Evolutionary conservation across 306 rosid species (phyloP).

Genomic region (Leucaena leucocephala): DNA sequence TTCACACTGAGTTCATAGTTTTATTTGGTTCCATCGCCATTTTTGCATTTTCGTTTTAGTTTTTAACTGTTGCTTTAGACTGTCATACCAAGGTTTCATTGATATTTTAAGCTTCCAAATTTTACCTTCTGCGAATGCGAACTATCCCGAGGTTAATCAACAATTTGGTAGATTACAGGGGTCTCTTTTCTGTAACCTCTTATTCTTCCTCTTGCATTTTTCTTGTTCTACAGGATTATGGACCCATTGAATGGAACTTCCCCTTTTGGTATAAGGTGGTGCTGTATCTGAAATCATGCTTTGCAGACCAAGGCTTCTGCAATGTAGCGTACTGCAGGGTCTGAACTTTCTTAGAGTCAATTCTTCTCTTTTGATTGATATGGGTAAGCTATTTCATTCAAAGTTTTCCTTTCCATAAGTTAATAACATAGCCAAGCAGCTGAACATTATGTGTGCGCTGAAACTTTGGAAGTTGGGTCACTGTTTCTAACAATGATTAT

Average conservation of each 20-base stretch:
- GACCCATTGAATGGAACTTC: constrained; percentile 3
- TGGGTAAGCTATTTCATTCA: constrained; percentile 15
- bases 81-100: background rate
- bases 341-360: constrained; percentile 19
- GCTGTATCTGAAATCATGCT: constrained; percentile 22
- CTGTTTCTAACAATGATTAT: background rate
- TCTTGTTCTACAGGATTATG: background rate
- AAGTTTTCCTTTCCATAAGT: background rate
- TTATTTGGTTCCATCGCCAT: background rate
- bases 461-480: background rate
- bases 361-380: constrained; percentile 24
- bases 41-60: background rate
- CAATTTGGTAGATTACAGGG: background rate
- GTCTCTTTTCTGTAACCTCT: background rate
- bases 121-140: background rate
- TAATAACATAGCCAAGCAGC: background rate
- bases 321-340: constrained; percentile 28
- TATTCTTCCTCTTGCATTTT: background rate
- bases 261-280: background rate
- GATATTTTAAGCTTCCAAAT: background rate
- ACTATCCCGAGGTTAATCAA: background rate
- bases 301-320: constrained; percentile 33
- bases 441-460: background rate
- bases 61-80: background rate
- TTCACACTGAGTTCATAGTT: background rate